These are phyloP conservation scores for Entomortierella beljakovae DNA, from an alignment of 192 early-diverging fungal genomes.

Conservation along the genomic window DNA sequence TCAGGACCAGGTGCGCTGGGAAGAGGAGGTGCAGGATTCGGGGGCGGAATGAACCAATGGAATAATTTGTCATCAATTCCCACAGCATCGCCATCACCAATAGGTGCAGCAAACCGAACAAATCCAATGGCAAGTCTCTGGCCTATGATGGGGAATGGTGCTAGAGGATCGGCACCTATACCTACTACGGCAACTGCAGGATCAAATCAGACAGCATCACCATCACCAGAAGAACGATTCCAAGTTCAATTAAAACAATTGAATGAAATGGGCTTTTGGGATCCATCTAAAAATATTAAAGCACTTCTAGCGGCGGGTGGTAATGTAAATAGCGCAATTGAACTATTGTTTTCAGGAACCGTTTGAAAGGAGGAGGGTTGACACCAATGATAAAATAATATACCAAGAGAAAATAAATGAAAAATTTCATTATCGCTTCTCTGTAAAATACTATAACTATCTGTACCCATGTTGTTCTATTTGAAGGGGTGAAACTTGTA, in stretches of 20 bases:
- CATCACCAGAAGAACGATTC: constrained; percentile 70
- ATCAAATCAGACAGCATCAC: constrained; percentile 22
- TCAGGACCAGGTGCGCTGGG: constrained; percentile 56
- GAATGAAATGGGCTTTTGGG: constrained; percentile 97
- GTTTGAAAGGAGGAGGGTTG: too few relatives aligned
- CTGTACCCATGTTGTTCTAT: too few relatives aligned
- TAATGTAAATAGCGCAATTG: constrained; percentile 93
- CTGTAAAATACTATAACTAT: too few relatives aligned
- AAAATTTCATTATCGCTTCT: too few relatives aligned
- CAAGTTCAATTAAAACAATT: constrained; percentile 82
- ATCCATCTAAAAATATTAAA: constrained; percentile 88
- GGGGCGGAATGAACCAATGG: constrained; percentile 7
- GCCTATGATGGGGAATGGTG: too few relatives aligned
- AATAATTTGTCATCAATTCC: constrained; percentile 1
- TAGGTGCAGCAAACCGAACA: constrained; percentile 4
- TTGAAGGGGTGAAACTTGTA: too few relatives aligned
- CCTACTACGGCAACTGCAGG: background rate
- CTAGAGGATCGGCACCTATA: too few relatives aligned
- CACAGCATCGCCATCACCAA: constrained; percentile 15
- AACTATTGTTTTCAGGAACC: constrained; percentile 70
- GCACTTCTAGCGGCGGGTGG: constrained; percentile 83
- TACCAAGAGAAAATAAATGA: too few relatives aligned
- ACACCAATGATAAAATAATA: too few relatives aligned
- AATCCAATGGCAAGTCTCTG: constrained; percentile 20
- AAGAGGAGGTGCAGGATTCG: constrained; percentile 1